phyloP scores from a whole-genome alignment of 768 basidiomycete species.

The Phanerodontia chrysosporium region DNA sequence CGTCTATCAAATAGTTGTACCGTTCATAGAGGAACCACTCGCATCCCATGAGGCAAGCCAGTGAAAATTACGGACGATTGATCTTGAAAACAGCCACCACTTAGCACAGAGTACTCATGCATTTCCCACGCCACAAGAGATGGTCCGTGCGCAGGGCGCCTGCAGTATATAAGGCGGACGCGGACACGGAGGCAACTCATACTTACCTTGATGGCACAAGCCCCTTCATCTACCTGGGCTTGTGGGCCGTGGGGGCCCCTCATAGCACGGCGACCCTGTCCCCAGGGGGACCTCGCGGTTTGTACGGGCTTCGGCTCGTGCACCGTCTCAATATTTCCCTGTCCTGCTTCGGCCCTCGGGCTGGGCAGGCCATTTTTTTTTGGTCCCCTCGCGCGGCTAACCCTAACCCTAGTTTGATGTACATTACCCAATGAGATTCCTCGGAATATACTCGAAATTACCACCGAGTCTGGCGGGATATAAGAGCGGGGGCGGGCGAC shows the following conservation, averaged over 20 bases:
- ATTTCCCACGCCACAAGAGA: not conserved
- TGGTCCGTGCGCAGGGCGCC: slow-evolving; percentile 7
- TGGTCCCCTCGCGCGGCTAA: slow-evolving; percentile 2
- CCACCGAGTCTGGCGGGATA: too few species aligned
- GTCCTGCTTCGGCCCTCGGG: slow-evolving; percentile 34
- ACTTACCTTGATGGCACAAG: slow-evolving; percentile 18
- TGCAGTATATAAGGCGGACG: not conserved
- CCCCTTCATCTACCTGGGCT: slow-evolving; percentile 25
- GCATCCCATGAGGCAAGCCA: too few species aligned
- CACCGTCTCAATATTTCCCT: slow-evolving; percentile 37
- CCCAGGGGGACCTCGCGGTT: slow-evolving; percentile 36
- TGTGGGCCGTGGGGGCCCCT: slow-evolving; percentile 25
- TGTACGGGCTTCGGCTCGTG: slow-evolving; percentile 38
- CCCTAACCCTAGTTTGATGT: slow-evolving; percentile 8
- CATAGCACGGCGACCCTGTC: slow-evolving; percentile 50
- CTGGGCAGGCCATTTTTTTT: slow-evolving; percentile 16
- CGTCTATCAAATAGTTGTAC: too few species aligned
- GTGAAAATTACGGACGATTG: too few species aligned
- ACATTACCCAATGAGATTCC: not conserved
- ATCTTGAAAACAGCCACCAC: too few species aligned
- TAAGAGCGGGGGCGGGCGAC: too few species aligned
- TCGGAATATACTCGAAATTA: too few species aligned
- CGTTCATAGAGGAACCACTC: too few species aligned
- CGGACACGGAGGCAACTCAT: slow-evolving; percentile 7
- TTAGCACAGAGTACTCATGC: too few species aligned